Evolutionary conservation across 1,139 yeast genomes (phyloP), one percentile per base, ranked within the genome.

Genomic region (Blastobotrys niveus): DNA sequence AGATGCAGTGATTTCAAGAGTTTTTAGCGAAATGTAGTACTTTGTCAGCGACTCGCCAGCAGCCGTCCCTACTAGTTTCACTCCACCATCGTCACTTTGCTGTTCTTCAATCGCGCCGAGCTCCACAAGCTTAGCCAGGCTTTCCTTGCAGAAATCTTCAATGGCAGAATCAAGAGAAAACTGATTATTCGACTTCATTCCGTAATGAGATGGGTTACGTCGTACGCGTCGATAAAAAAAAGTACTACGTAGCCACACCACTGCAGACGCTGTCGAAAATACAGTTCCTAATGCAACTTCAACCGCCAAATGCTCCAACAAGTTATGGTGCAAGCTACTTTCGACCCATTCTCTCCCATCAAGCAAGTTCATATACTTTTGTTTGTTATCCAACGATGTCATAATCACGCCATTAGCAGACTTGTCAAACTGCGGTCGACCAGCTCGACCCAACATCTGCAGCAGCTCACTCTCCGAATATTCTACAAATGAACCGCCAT

Each of bases 401-500:
- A 93, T 80, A 43, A 93, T 70, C 32, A 88, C 81, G 69, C 97
- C 97, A 1, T 91, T 85, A 70, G 98, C 99, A 59, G 76, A 82
- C 47, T 77, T 78, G 57, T 93, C 96, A 64, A 79, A 93, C 56
- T 93, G 98, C 0, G 99, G 99, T 68, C 99, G 80, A 67, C 99
- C 98, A 30, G 98, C 98, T 70, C 98, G 85, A 55, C 99, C 99
- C 67, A 91, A 91, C 56, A 91, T 91, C 67, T 91, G 99, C 50
- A 93, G 83, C 29, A 91, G 95, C 66, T 91, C 99, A 0, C 96
- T 83, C 15, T 91, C 89, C 1, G 97, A 96, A 44, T 93, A 72
- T 59, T 91, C 98, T 2, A 82, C 79, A 61, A 81, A 87, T 0
- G 97, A 96, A 72, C 98, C 97, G 0, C 98, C 77, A 63, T 91